Conservation (phyloP, 78 protist genomes). For the Isochrysis galbana region DNA sequence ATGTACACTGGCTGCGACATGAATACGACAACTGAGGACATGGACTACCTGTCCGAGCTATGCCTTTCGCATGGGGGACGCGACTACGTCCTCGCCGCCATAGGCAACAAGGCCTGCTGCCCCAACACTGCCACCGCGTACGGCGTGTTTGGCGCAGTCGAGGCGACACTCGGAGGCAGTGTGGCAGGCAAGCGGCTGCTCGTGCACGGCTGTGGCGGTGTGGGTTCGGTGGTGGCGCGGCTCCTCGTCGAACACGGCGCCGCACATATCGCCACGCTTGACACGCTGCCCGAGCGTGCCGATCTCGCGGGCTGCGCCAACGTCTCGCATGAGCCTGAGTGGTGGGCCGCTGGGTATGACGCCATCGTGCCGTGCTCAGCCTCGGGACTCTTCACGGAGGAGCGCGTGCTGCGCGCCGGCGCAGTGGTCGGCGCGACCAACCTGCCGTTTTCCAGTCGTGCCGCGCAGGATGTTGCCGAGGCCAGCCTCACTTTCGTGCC, state of each 20-base stretch:
- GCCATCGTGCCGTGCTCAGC: constrained; percentile 34
- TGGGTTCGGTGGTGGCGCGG: neutral
- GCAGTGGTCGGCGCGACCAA: constrained; percentile 29
- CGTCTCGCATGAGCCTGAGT: neutral
- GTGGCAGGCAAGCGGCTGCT: neutral
- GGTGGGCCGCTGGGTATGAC: neutral
- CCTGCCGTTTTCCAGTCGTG: neutral
- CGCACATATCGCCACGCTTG: neutral
- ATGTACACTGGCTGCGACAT: constrained; percentile 36
- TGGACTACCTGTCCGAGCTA: constrained; percentile 1
- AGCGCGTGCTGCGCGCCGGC: neutral
- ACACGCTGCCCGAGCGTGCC: neutral
- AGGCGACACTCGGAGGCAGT: neutral
- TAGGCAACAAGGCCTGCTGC: neutral
- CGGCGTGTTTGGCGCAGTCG: constrained; percentile 24
- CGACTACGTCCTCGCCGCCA: constrained; percentile 25
- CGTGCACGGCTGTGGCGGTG: constrained; percentile 37
- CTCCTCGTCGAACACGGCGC: neutral
- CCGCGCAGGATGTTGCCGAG: neutral
- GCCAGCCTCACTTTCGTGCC: neutral
- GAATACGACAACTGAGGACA: constrained; percentile 8
- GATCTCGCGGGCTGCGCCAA: neutral
- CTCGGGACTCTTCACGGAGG: neutral
- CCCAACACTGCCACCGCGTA: constrained; percentile 29
- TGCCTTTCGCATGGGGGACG: no score